Evolutionary conservation across 805 yeast species (phyloP), one percentile per base, ranked within the genome.

Genomic region (Candida qinlingensis): DNA sequence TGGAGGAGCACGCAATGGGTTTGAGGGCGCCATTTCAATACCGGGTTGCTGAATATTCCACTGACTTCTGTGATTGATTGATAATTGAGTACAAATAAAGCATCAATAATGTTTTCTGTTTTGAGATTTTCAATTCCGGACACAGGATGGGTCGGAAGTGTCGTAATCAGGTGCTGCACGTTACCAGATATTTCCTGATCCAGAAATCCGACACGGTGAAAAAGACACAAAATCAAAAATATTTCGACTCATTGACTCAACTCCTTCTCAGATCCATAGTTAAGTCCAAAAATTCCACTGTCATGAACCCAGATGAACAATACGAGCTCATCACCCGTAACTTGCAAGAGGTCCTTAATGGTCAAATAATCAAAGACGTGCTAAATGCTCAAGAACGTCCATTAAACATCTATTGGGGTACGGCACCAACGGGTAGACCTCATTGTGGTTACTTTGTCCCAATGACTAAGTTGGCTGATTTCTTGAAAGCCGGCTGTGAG

Each of bases 381-480:
- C 73, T 91, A 6, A 35, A 47, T 38, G 47, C 42, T 4, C 48
- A 45, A n/a, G 85, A 88, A 62, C 81, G 96, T 60, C 87, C 94
- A 11, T 69, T 95, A 57, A 86, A 81, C 62, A 71, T 94, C 62
- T 94, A 94, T 80, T 94, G 97, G 98, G 99, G 99, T 57, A 91
- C 98, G 25, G 99, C 99, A 7, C 98, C 99, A 52, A 94, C 99
- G 5, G 99, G 99, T 46, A 87, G 81, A 70, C 97, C 98, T 41
- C 99, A 94, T 71, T 91, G 97, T 73, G 99, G 98, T 45, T 94
- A 94, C 77, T 89, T 94, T 64, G 99, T 94, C 37, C 94, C 98
- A 46, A 92, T 94, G 98, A 85, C 95, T 53, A 92, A 94, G 68
- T 71, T 94, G 58, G 98, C 98, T 2, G 91, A 94, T 66, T 89